These are phyloP conservation scores for Hyphopichia burtonii DNA, from an alignment of 1,139 yeast species.

Conservation along the genomic window DNA sequence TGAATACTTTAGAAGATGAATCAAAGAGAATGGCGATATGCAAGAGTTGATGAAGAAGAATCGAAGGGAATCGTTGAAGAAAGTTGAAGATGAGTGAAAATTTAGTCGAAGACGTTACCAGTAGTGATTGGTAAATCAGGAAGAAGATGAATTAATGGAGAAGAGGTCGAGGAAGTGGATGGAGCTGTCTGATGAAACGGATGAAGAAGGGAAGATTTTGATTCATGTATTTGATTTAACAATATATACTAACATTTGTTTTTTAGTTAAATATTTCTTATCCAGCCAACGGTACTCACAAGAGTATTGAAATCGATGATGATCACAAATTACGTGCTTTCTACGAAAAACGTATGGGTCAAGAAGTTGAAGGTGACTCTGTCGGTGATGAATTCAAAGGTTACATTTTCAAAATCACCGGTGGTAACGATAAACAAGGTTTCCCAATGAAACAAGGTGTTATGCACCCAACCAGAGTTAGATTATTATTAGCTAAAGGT, in stretches of 20 bases:
- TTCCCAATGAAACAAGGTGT: conserved; percentile 99
- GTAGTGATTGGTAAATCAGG: no score
- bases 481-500: conserved; percentile 89
- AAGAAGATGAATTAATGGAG: no score
- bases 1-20: not conserved
- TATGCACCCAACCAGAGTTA: conserved; percentile 99
- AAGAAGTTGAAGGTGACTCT: conserved; percentile 98
- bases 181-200: no score
- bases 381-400: conserved; percentile 99
- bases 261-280: conserved; percentile 93
- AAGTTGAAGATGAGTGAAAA: no score
- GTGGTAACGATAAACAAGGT: conserved; percentile 99
- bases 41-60: no score
- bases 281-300: conserved; percentile 99
- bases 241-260: conserved; percentile 10
- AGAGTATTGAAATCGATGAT: conserved; percentile 95
- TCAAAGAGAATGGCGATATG: not conserved
- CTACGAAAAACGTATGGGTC: conserved; percentile 99
- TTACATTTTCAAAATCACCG: conserved; percentile 96
- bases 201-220: no score
- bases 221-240: not conserved
- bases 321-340: conserved; percentile 98
- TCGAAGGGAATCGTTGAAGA: no score
- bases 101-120: no score
- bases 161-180: no score